Conservation (phyloP, 176 grass and related monocot genomes). For the Oryza australiensis region DNA sequence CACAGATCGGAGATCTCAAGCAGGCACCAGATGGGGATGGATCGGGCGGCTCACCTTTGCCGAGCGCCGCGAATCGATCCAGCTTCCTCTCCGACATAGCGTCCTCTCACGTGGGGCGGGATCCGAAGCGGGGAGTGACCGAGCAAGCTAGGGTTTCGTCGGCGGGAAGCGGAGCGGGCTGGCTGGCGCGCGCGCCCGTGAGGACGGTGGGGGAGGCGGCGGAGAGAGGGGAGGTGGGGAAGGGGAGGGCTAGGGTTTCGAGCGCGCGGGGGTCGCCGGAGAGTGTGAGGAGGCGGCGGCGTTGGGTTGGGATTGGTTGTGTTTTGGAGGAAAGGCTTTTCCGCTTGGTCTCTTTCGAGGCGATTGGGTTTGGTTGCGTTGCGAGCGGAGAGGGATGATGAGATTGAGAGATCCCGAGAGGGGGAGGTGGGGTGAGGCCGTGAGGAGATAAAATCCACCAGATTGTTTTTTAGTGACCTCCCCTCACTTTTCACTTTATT, state of each 20-base stretch:
- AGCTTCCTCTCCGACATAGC: conserved; percentile 79
- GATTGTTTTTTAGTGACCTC: conserved; percentile 29
- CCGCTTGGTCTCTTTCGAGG: not conserved
- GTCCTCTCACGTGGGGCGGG: not conserved
- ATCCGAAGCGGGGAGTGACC: conserved; percentile 42
- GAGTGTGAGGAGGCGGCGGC: conserved; percentile 28
- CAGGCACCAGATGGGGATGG: too few relatives aligned
- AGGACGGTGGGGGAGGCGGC: not conserved
- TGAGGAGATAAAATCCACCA: conserved; percentile 35
- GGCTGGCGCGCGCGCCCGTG: not conserved
- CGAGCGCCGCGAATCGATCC: conserved; percentile 66
- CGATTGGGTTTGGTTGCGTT: conserved; percentile 8
- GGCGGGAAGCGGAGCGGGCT: conserved; percentile 3
- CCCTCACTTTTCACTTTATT: not conserved
- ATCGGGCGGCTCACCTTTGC: conserved; percentile 65
- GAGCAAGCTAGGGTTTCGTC: conserved; percentile 68
- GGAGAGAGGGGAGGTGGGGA: not conserved
- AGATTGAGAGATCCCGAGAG: conserved; percentile 10
- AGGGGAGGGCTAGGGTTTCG: conserved; percentile 59
- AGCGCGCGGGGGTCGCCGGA: conserved; percentile 43
- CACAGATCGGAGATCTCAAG: conserved; percentile 40
- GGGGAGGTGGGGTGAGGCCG: not conserved
- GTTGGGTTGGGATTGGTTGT: conserved; percentile 28
- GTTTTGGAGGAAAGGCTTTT: not conserved
- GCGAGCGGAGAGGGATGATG: not conserved